Percentiles rank a stretch among this genome's conserved stretches.
These are phyloP conservation scores for Pichia scutulata DNA, from an alignment of 805 yeast species.

Conservation along the genomic window DNA sequence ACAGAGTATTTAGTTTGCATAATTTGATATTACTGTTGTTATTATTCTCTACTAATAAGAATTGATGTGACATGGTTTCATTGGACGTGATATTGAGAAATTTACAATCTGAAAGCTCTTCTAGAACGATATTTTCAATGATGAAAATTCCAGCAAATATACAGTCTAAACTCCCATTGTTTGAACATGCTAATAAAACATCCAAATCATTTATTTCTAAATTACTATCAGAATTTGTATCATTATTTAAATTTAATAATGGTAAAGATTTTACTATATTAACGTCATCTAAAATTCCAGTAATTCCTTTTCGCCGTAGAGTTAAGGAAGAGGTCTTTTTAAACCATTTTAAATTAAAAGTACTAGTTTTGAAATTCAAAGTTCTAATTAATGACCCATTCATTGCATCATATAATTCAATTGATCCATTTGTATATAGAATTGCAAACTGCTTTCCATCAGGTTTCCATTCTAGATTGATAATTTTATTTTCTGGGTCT, in stretches of 20 bases:
- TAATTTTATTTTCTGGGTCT: not conserved
- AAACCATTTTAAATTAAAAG: conserved; percentile 20
- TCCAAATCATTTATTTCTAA: conserved; percentile 20
- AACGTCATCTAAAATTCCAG: conserved; percentile 10
- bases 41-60: conserved; percentile 15
- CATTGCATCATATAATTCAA: conserved; percentile 24
- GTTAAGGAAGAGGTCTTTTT: not conserved
- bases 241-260: conserved; percentile 7
- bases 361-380: conserved; percentile 11
- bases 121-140: conserved; percentile 17
- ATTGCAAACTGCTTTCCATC: conserved; percentile 28
- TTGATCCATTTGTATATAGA: conserved; percentile 17
- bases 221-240: conserved; percentile 18
- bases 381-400: conserved; percentile 22
- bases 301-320: not conserved
- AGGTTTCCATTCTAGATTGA: conserved; percentile 22
- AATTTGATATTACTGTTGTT: conserved; percentile 15
- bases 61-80: conserved; percentile 18
- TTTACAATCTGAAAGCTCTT: not conserved
- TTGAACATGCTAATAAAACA: conserved; percentile 23
- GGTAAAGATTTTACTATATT: conserved; percentile 22
- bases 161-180: conserved; percentile 17
- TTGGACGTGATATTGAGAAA: not conserved
- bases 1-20: conserved; percentile 20
- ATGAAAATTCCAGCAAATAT: conserved; percentile 30